Conservation (phyloP, 768 basidiomycete species). For the Leucosporidium creatinivorum region DNA sequence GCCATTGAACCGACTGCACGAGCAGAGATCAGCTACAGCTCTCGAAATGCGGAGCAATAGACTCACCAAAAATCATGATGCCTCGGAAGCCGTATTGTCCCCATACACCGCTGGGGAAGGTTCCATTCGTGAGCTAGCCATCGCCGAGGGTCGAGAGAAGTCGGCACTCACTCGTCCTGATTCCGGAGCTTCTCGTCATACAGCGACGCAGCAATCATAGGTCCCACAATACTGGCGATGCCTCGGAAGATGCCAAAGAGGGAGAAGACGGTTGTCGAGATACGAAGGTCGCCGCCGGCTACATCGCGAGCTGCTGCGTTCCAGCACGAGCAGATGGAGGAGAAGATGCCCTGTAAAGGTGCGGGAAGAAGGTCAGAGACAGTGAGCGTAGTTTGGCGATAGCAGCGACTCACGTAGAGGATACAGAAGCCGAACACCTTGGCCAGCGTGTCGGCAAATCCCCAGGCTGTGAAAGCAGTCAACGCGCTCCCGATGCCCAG, state of each 20-base stretch:
- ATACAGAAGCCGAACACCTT: slow-evolving; percentile 7
- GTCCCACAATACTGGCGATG: slow-evolving; percentile 11
- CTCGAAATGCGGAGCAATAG: not conserved
- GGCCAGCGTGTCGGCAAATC: not conserved
- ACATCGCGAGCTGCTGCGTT: not conserved
- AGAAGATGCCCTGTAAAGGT: not conserved
- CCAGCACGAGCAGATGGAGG: not conserved
- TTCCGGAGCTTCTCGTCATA: slow-evolving; percentile 3
- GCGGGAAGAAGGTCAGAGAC: too few relatives aligned
- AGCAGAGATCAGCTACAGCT: too few relatives aligned
- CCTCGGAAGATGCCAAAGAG: slow-evolving; percentile 17
- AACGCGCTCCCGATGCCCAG: slow-evolving; percentile 6
- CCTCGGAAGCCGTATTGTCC: not conserved
- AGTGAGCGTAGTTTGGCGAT: too few relatives aligned
- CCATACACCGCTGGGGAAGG: not conserved
- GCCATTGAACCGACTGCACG: too few relatives aligned
- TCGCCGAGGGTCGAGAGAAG: not conserved
- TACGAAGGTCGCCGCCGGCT: slow-evolving; percentile 12
- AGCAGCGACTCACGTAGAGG: not conserved
- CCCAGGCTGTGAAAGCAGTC: slow-evolving; percentile 3
- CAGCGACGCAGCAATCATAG: slow-evolving; percentile 12
- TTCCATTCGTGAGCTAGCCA: not conserved
- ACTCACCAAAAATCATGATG: not conserved
- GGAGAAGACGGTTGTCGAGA: slow-evolving; percentile 16
- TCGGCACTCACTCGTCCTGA: not conserved